phyloP scores from a whole-genome alignment of 768 basidiomycete species.

The Candolleomyces aberdarensis region DNA sequence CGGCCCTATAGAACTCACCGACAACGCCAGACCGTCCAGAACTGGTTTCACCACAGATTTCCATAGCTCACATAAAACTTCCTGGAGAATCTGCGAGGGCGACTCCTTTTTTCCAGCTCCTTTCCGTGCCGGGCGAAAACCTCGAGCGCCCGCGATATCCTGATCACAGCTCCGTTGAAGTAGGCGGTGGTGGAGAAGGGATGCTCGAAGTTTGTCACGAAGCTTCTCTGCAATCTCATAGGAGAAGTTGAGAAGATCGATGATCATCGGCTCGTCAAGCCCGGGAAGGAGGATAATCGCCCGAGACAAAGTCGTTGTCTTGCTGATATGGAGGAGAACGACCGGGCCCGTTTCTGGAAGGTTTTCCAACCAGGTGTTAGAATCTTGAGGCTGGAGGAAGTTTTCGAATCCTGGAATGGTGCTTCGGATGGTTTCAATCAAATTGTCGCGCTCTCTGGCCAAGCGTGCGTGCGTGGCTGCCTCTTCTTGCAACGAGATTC shows the following conservation, averaged over 20 bases:
- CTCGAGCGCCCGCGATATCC: background rate
- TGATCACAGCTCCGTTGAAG: background rate
- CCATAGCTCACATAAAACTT: background rate
- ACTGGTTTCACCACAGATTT: slow-evolving; percentile 2
- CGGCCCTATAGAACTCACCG: background rate
- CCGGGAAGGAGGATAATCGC: slow-evolving; percentile 11
- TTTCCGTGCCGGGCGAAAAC: background rate
- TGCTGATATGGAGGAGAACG: slow-evolving; percentile 11
- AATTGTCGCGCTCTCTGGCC: background rate
- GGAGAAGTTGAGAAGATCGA: slow-evolving; percentile 8
- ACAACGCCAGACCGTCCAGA: background rate
- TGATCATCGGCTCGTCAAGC: slow-evolving; percentile 5
- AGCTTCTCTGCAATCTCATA: background rate
- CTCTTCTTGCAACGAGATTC: background rate
- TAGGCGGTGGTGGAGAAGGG: background rate
- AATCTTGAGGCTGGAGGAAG: background rate
- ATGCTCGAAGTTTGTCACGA: background rate
- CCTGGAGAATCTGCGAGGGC: too few species aligned
- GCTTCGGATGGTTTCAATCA: background rate
- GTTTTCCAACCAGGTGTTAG: background rate
- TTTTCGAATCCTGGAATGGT: background rate
- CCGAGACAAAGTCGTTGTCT: slow-evolving; percentile 16
- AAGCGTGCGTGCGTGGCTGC: background rate
- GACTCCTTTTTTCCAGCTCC: background rate
- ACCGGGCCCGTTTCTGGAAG: slow-evolving; percentile 4